Conservation (phyloP, 768 basidiomycete genomes). For the Phlebiopsis gigantea region DNA sequence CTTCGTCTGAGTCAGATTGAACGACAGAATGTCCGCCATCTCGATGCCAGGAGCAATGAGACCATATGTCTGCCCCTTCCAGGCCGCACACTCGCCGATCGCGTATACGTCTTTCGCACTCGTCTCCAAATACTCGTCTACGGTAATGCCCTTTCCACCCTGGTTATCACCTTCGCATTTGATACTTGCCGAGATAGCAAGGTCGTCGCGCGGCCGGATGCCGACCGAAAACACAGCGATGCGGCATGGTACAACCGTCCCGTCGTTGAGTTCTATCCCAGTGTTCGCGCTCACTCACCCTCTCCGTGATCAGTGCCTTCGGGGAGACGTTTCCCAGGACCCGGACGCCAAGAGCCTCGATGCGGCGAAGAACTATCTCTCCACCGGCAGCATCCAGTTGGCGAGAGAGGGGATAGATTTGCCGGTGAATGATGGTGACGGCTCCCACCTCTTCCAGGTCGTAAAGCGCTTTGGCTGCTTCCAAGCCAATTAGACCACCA, state of each 20-base stretch:
- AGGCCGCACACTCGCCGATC: slow-evolving; percentile 73
- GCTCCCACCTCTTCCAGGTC: slow-evolving; percentile 46
- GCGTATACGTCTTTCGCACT: slow-evolving; percentile 59
- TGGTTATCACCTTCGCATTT: slow-evolving; percentile 27
- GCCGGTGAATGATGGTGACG: slow-evolving; percentile 50
- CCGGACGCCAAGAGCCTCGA: slow-evolving; percentile 54
- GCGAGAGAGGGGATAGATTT: slow-evolving; percentile 48
- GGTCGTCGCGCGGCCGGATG: slow-evolving; percentile 64
- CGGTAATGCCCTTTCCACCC: slow-evolving; percentile 48
- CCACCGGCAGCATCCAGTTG: slow-evolving; percentile 55
- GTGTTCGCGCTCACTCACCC: slow-evolving; percentile 26
- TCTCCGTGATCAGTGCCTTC: slow-evolving; percentile 32
- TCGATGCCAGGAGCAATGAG: slow-evolving; percentile 71
- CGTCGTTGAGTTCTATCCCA: slow-evolving; percentile 42
- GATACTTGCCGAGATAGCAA: slow-evolving; percentile 52
- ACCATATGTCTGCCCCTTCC: slow-evolving; percentile 65
- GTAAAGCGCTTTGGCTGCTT: slow-evolving; percentile 68
- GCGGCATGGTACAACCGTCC: slow-evolving; percentile 39
- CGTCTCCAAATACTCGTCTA: slow-evolving; percentile 53
- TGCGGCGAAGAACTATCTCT: slow-evolving; percentile 54
- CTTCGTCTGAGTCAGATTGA: slow-evolving; percentile 59
- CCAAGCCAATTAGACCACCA: slow-evolving; percentile 67
- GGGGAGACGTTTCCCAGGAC: slow-evolving; percentile 41
- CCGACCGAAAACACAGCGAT: slow-evolving; percentile 67
- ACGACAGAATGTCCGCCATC: slow-evolving; percentile 72